phyloP scores from a whole-genome alignment of 306 rosid species.

The Luffa aegyptiaca region DNA sequence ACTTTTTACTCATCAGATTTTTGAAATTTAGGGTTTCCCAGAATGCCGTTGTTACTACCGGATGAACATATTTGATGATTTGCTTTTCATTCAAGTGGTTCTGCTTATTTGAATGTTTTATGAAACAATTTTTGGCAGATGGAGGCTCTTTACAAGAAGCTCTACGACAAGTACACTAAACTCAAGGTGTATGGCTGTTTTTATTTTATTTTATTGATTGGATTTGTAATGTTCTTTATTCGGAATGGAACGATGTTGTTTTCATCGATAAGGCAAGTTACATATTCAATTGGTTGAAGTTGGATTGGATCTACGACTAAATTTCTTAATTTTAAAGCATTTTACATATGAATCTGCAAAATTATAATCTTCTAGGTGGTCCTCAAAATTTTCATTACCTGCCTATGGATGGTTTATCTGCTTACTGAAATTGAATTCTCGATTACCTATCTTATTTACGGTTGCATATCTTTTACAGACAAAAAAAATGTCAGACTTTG shows the following conservation, averaged over 20 bases:
- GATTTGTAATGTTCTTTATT: neutral
- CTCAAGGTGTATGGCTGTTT: slow-evolving; percentile 44
- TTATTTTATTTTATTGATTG: neutral
- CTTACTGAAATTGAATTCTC: neutral
- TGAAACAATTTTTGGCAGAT: slow-evolving; percentile 18
- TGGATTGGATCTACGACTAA: neutral
- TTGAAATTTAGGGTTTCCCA: slow-evolving; percentile 6
- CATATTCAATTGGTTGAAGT: neutral
- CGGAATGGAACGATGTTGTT: neutral
- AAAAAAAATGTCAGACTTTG: slow-evolving; percentile 43
- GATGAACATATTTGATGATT: neutral
- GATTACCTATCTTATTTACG: neutral
- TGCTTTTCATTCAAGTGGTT: neutral
- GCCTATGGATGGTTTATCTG: neutral
- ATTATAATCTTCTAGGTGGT: neutral
- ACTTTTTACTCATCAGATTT: neutral
- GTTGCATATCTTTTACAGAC: slow-evolving; percentile 28
- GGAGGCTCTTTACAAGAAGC: slow-evolving; percentile 77
- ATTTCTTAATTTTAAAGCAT: neutral
- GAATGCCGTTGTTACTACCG: neutral
- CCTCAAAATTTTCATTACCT: neutral
- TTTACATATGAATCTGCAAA: neutral
- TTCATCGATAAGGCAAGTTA: neutral
- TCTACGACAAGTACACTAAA: slow-evolving; percentile 54
- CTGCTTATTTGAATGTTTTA: neutral